Evolutionary conservation across 352 stramenopile species (phyloP).

Genomic region (Pythium phragmitis): DNA sequence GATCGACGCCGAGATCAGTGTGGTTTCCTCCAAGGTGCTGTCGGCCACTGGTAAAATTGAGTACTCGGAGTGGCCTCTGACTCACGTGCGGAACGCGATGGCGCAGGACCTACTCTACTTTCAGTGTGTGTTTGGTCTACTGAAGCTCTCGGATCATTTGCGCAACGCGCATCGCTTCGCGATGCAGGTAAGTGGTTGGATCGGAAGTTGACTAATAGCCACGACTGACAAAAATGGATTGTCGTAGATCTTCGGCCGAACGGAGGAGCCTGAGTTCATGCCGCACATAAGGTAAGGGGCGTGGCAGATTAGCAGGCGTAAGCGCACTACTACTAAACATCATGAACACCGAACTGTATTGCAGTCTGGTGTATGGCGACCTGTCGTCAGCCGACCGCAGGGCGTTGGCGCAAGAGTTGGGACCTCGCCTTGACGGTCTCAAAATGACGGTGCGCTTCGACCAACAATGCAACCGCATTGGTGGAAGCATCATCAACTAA

Average conservation of each 20-base stretch:
- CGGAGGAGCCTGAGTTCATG: constrained; percentile 52
- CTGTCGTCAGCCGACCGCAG: constrained; percentile 30
- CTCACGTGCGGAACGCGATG: neutral
- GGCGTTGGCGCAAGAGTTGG: constrained; percentile 39
- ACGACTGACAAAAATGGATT: neutral
- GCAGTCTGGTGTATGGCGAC: constrained; percentile 63
- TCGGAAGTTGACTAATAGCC: neutral
- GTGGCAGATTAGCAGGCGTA: neutral
- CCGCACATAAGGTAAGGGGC: constrained; percentile 54
- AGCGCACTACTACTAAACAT: neutral
- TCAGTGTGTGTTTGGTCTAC: constrained; percentile 62
- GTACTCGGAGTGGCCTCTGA: neutral
- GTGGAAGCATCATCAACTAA: neutral
- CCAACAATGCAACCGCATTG: neutral
- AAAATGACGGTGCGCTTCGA: constrained; percentile 32
- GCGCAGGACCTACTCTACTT: constrained; percentile 54
- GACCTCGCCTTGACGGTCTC: constrained; percentile 32
- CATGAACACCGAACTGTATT: neutral
- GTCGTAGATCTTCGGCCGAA: constrained; percentile 38
- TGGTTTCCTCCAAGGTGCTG: constrained; percentile 55
- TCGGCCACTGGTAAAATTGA: neutral
- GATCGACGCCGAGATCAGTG: constrained; percentile 37
- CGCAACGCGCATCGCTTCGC: constrained; percentile 31
- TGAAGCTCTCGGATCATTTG: constrained; percentile 43
- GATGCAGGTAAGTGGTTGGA: constrained; percentile 36